Evolutionary conservation across 345 rosid species (phyloP).

Genomic region (Salix suchowensis): DNA sequence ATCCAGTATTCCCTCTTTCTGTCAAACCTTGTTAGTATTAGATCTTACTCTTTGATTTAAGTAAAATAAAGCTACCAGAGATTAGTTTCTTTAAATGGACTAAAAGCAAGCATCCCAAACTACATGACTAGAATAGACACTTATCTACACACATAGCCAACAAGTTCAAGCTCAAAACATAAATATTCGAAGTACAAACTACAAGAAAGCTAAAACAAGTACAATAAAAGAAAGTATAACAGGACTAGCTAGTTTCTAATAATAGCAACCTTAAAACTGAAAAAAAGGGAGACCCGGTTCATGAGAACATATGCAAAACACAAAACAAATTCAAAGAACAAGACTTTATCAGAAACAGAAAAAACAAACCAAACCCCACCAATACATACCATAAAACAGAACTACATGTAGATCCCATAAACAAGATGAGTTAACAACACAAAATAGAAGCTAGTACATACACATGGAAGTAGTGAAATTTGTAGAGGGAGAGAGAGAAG

Average conservation of each 20-base stretch:
- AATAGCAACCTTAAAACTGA: conserved; percentile 3
- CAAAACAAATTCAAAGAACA: background rate
- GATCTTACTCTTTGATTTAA: background rate
- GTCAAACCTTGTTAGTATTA: background rate
- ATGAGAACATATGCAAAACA: background rate
- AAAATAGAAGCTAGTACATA: background rate
- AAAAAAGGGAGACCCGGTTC: conserved; percentile 6
- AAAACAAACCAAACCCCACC: background rate
- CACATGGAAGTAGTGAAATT: background rate
- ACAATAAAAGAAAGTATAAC: background rate
- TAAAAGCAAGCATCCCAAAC: background rate
- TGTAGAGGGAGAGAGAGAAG: background rate
- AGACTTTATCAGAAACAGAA: background rate
- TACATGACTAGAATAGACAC: background rate
- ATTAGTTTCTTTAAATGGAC: background rate
- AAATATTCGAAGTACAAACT: background rate
- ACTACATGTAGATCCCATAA: background rate
- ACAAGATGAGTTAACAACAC: background rate
- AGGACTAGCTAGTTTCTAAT: background rate
- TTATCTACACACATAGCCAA: background rate
- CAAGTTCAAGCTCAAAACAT: background rate
- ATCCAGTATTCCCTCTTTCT: background rate
- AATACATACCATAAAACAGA: background rate
- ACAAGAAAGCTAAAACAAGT: background rate
- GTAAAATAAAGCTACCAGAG: background rate